Evolutionary conservation across 345 rosid genomes (phyloP).

Genomic region (Conringia planisiliqua): DNA sequence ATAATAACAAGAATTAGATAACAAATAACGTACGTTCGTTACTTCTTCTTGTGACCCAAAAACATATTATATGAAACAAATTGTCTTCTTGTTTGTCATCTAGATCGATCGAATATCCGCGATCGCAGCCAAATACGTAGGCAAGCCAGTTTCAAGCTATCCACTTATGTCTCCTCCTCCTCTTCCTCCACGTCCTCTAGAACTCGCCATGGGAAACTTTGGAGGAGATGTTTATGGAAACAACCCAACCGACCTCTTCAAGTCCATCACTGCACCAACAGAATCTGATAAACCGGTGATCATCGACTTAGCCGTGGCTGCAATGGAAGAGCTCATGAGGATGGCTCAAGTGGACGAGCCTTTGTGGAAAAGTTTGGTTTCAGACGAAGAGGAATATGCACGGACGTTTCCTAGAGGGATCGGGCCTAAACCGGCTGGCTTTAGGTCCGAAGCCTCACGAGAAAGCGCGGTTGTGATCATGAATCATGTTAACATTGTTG

Average conservation of each 20-base stretch:
- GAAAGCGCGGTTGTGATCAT: constrained; percentile 77
- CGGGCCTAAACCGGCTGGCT: constrained; percentile 69
- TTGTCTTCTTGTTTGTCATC: neutral
- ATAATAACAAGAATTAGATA: neutral
- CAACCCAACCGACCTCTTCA: constrained; percentile 63
- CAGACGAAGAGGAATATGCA: constrained; percentile 72
- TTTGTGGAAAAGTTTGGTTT: constrained; percentile 47
- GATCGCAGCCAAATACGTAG: constrained; percentile 93
- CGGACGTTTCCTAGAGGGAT: constrained; percentile 70
- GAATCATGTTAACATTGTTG: constrained; percentile 83
- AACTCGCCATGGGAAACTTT: constrained; percentile 58
- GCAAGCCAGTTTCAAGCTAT: constrained; percentile 79
- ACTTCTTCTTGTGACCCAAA: constrained; percentile 3
- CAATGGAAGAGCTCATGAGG: constrained; percentile 85
- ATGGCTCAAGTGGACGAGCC: constrained; percentile 91
- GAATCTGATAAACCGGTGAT: constrained; percentile 83
- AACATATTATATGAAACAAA: neutral
- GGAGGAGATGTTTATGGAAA: constrained; percentile 63
- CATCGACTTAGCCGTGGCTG: constrained; percentile 83
- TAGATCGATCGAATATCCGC: constrained; percentile 90
- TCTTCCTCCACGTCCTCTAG: constrained; percentile 59
- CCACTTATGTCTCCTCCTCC: constrained; percentile 64
- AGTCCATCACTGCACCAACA: constrained; percentile 51
- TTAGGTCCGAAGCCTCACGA: constrained; percentile 70
- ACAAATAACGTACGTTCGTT: neutral